Evolutionary conservation across 352 stramenopile species (phyloP).

Genomic region (Phytophthora lateralis): DNA sequence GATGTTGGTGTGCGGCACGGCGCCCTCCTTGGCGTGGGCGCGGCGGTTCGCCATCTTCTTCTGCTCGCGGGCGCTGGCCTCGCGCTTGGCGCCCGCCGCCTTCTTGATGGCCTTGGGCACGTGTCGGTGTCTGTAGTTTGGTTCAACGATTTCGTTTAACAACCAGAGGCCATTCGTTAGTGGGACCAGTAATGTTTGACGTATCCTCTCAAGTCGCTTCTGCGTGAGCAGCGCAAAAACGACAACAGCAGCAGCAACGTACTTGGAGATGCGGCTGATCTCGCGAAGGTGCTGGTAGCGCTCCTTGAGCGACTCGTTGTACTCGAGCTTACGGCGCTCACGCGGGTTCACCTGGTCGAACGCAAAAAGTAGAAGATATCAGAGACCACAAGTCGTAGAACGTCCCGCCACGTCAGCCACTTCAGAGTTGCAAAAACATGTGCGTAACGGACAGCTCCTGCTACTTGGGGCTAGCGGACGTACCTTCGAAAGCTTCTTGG

Average conservation of each 20-base stretch:
- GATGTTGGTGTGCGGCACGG: conserved; percentile 74
- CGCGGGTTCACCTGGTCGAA: conserved; percentile 57
- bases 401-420: conserved; percentile 22
- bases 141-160: conserved; percentile 23
- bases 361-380: conserved; percentile 25
- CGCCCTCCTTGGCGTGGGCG: conserved; percentile 77
- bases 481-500: conserved; percentile 93
- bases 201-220: conserved; percentile 7
- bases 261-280: conserved; percentile 93
- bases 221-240: conserved; percentile 25
- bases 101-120: conserved; percentile 99
- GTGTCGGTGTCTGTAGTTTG: conserved; percentile 86
- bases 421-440: conserved; percentile 25
- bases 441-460: conserved; percentile 2
- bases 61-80: conserved; percentile 80
- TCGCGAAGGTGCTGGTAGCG: conserved; percentile 95
- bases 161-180: conserved; percentile 23
- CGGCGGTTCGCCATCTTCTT: conserved; percentile 88
- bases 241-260: conserved; percentile 37
- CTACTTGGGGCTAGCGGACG: conserved; percentile 14
- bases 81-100: conserved; percentile 88
- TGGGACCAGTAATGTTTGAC: conserved; percentile 10
- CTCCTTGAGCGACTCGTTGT: conserved; percentile 97
- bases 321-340: conserved; percentile 94
- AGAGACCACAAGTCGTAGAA: conserved; percentile 23